These are phyloP conservation scores for Cladobotryum protrusum DNA, from an alignment of 2,329 filamentous ascomycete species.

Conservation along the genomic window DNA sequence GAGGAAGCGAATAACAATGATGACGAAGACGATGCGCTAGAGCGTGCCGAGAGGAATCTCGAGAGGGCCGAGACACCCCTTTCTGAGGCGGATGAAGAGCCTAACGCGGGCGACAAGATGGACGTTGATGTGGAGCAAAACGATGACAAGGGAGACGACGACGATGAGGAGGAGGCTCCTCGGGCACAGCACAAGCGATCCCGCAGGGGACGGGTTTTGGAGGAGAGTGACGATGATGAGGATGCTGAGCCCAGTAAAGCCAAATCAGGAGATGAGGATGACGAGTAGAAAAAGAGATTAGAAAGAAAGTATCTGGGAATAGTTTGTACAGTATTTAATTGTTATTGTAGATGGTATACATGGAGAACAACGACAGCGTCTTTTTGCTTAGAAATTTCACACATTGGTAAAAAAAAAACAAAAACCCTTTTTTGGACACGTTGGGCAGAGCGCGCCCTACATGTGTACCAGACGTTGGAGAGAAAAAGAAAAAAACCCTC, in stretches of 20 bases:
- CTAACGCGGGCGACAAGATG: conserved; percentile 41
- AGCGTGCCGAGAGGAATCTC: conserved; percentile 39
- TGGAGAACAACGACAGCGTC: conserved; percentile 1
- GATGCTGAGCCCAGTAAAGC: conserved; percentile 21
- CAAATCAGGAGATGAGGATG: conserved; percentile 39
- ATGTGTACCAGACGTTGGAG: too few relatives aligned
- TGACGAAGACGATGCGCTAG: conserved; percentile 37
- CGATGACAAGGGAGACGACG: conserved; percentile 46
- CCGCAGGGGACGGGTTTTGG: conserved; percentile 44
- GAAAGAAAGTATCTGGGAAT: neutral
- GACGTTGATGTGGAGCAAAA: conserved; percentile 41
- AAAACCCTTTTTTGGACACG: neutral
- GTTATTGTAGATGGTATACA: neutral
- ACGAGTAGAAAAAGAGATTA: conserved; percentile 23
- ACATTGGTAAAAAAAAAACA: neutral
- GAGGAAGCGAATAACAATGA: conserved; percentile 43
- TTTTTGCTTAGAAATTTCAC: conserved; percentile 2
- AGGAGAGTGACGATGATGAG: conserved; percentile 48
- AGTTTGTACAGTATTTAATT: conserved; percentile 9
- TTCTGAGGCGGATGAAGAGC: conserved; percentile 33
- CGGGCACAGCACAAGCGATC: conserved; percentile 40
- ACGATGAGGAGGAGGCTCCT: conserved; percentile 39
- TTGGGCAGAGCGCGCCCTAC: neutral
- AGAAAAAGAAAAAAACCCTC: too few relatives aligned
- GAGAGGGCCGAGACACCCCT: conserved; percentile 30